These are phyloP conservation scores for Metarhizium anisopliae DNA, from an alignment of 2,329 filamentous ascomycete species.

Conservation along the genomic window DNA sequence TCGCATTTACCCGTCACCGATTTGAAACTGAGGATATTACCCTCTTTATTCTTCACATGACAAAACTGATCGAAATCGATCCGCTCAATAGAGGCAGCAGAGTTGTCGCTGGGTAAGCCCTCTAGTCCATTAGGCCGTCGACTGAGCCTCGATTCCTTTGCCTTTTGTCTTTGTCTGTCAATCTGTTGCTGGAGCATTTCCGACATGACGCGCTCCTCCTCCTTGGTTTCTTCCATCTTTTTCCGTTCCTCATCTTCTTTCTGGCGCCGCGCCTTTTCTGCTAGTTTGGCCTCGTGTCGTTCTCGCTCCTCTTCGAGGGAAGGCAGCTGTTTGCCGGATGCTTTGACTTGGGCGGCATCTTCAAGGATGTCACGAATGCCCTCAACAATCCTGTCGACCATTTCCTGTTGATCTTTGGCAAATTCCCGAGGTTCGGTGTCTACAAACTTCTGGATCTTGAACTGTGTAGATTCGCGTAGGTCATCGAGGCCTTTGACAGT, in stretches of 20 bases:
- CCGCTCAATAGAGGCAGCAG: slow-evolving; percentile 19
- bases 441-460: slow-evolving; percentile 58
- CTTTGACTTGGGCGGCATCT: slow-evolving; percentile 71
- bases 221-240: slow-evolving; percentile 46
- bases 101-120: slow-evolving; percentile 17
- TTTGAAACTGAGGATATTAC: slow-evolving; percentile 58
- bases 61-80: slow-evolving; percentile 61
- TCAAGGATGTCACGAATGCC: slow-evolving; percentile 70
- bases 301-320: slow-evolving; percentile 86
- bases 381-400: slow-evolving; percentile 58
- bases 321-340: slow-evolving; percentile 66
- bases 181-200: slow-evolving; percentile 67
- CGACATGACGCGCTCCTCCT: slow-evolving; percentile 62
- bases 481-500: slow-evolving; percentile 55
- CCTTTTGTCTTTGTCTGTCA: slow-evolving; percentile 55
- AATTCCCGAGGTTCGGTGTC: slow-evolving; percentile 49
- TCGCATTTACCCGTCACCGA: slow-evolving; percentile 62
- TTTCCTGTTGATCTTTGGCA: slow-evolving; percentile 43
- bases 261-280: slow-evolving; percentile 48
- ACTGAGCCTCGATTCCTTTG: slow-evolving; percentile 55
- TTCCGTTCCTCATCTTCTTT: slow-evolving; percentile 43
- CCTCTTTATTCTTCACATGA: slow-evolving; percentile 51
- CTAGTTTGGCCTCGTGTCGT: slow-evolving; percentile 66
- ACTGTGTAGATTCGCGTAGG: slow-evolving; percentile 61
- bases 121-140: slow-evolving; percentile 35